phyloP scores from a whole-genome alignment of 73 alveolate species.

The Tetrahymena borealis region DNA sequence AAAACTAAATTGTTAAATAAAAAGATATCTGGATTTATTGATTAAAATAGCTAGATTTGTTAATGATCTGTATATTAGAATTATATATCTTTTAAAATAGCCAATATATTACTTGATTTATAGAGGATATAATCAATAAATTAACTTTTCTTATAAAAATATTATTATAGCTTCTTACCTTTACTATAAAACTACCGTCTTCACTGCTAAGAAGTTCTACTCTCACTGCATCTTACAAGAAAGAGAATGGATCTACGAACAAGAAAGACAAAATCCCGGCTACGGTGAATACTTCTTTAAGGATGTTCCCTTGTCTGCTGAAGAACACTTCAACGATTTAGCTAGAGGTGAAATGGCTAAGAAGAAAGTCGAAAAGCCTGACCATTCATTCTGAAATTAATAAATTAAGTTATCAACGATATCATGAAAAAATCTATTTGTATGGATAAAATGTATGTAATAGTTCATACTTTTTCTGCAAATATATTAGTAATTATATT shows the following conservation, averaged over 20 bases:
- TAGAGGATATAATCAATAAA: no score
- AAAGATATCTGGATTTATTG: no score
- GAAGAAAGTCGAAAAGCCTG: conserved; percentile 6
- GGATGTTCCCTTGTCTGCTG: conserved; percentile 44
- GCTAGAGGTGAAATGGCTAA: conserved; percentile 49
- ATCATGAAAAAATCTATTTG: neutral
- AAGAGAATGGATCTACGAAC: conserved; percentile 41
- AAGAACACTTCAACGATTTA: conserved; percentile 37
- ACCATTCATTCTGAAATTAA: neutral
- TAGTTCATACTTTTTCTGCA: neutral
- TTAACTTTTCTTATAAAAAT: conserved; percentile 3
- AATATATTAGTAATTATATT: neutral
- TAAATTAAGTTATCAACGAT: no score
- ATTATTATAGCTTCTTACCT: conserved; percentile 19
- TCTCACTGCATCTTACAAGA: conserved; percentile 26
- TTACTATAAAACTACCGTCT: conserved; percentile 26
- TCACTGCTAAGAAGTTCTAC: conserved; percentile 33
- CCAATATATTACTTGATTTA: no score
- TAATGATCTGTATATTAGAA: no score
- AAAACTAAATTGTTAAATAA: no score
- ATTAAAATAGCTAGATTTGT: no score
- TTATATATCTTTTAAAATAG: no score
- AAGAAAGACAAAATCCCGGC: conserved; percentile 32
- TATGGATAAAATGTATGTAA: neutral
- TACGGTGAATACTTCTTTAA: conserved; percentile 35